Conservation (phyloP, 2,329 filamentous ascomycete genomes). For the Chalaropsis ovoidea region DNA sequence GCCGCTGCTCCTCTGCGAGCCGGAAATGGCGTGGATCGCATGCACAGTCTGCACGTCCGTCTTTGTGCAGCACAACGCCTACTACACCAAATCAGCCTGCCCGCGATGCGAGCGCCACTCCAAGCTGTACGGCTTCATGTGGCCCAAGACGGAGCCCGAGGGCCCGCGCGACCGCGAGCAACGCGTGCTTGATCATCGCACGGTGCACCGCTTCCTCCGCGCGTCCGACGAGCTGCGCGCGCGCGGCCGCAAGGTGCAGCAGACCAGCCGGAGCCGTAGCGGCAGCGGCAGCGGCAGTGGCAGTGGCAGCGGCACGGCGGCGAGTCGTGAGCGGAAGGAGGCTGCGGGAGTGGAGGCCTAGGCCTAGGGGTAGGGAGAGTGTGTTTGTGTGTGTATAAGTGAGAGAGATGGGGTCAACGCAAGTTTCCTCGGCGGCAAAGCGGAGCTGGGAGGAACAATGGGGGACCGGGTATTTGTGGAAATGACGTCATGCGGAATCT, state of each 20-base stretch:
- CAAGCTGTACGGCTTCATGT: conserved; percentile 87
- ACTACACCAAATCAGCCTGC: conserved; percentile 74
- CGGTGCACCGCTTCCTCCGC: conserved; percentile 71
- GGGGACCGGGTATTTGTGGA: not conserved
- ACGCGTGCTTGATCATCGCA: conserved; percentile 72
- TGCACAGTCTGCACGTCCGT: conserved; percentile 72
- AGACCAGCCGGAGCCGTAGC: conserved; percentile 8
- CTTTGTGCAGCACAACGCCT: conserved; percentile 84
- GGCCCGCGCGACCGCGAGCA: conserved; percentile 63
- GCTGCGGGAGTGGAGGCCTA: not conserved
- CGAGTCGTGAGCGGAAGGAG: no score
- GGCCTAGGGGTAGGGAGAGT: no score
- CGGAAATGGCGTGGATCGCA: conserved; percentile 72
- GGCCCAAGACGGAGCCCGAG: conserved; percentile 86
- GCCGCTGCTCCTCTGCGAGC: conserved; percentile 61
- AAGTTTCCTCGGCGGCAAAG: not conserved
- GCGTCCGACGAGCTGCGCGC: conserved; percentile 55
- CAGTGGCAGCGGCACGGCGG: not conserved
- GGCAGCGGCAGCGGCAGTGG: not conserved
- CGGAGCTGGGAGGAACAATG: not conserved
- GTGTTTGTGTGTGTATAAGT: no score
- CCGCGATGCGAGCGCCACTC: conserved; percentile 90
- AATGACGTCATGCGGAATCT: not conserved
- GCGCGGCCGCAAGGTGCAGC: conserved; percentile 33
- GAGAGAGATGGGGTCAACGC: no score